Evolutionary conservation across 2,329 filamentous ascomycete species (phyloP).

Genomic region (Colletotrichum coccodes): DNA sequence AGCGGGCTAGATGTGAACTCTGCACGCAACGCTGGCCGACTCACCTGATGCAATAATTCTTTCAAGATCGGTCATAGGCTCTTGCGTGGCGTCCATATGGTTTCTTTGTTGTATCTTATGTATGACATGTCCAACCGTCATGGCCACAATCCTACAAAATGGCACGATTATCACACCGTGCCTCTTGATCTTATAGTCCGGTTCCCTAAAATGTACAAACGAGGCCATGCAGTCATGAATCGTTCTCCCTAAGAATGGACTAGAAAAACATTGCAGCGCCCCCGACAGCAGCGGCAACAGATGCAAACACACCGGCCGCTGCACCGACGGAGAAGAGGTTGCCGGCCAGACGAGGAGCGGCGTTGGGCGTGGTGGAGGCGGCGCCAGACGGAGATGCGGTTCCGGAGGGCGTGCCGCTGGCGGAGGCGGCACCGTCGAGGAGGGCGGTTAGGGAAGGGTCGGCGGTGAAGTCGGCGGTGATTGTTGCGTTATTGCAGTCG

Average conservation of each 20-base stretch:
- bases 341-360: not conserved
- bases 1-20: too few relatives aligned
- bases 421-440: slow-evolving; percentile 33
- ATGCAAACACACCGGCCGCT: not conserved
- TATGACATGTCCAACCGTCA: too few relatives aligned
- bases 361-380: slow-evolving; percentile 9
- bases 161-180: too few relatives aligned
- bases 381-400: not conserved
- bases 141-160: too few relatives aligned
- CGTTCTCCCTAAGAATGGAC: not conserved
- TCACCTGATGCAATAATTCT: not conserved
- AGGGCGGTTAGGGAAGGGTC: slow-evolving; percentile 48
- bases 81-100: not conserved
- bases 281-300: slow-evolving; percentile 24
- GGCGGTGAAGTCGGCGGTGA: slow-evolving; percentile 38
- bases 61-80: not conserved
- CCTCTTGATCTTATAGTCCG: not conserved
- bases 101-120: not conserved
- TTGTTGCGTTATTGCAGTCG: slow-evolving; percentile 48
- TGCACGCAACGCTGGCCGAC: too few relatives aligned
- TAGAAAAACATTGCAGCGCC: slow-evolving; percentile 31
- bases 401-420: not conserved
- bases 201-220: not conserved
- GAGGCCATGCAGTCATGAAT: not conserved
- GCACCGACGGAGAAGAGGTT: slow-evolving; percentile 4